Base-by-base conservation (phyloP, 139 green algal species). In the Chlamydomonas eustigma region DNA sequence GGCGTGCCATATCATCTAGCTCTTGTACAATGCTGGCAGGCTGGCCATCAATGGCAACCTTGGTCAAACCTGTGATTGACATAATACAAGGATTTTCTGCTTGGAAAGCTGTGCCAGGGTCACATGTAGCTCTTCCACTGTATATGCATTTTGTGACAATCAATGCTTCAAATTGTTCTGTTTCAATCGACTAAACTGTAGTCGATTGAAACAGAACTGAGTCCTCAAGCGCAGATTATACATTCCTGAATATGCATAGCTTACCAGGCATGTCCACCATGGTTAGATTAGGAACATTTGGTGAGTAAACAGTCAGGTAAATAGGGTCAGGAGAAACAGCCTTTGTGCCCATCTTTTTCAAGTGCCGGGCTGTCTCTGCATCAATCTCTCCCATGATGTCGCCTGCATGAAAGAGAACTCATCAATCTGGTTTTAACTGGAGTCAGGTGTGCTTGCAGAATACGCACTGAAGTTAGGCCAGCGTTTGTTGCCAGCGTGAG, bases 11-110 rank as follows among this genome's bases (percentile, higher is more conserved):
- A 71, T 96, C 87, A 71, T 98, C 94, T 50, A 98, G 90, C 37
- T 98, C 93, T 51, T 86, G 74, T 69, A 98, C 94, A 72, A 98
- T 98, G 82, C 80, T 92, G 71, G 87, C 85, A 12, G 93, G 93
- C 90, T 98, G 94, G n/a, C 94, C 92, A 66, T 97, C 93, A 71
- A 97, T 97, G 37, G 94, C 90, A 65, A 98, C 90, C 85, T 98
- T 98, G 37, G 94, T 98, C 50, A 98, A 80, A 58, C 94, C 93
- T 95, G 80, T 12, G 28, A 5, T 22, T 70, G 58, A 58, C 12
- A 18, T 18, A 58, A 18, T 18, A 58, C 18, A 12, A 58, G 44
- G 12, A 58, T n/a, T n/a, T n/a, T n/a, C n/a, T n/a, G n/a, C n/a
- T n/a, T n/a, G n/a, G n/a, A n/a, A n/a, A n/a, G n/a, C n/a, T n/a